Evolutionary conservation across 306 rosid genomes (phyloP).

Genomic region (Sphenostylis stenocarpa): DNA sequence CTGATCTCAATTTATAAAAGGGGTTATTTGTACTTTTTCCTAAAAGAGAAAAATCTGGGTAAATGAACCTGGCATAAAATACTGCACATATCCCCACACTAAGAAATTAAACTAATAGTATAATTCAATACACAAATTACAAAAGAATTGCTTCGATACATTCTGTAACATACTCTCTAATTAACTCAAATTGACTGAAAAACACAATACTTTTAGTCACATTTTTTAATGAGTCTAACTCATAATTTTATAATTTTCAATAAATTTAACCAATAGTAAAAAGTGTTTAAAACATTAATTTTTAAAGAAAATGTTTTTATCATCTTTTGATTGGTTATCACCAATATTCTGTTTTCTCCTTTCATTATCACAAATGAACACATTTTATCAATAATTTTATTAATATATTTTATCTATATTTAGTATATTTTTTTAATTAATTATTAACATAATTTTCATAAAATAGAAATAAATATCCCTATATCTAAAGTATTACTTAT

Average conservation of each 20-base stretch:
- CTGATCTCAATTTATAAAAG: background rate
- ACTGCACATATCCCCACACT: background rate
- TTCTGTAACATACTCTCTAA: background rate
- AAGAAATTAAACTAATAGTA: background rate
- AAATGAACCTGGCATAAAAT: background rate
- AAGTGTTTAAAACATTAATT: too few relatives aligned
- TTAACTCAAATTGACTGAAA: background rate
- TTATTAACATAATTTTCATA: too few relatives aligned
- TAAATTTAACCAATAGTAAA: background rate
- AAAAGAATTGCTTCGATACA: background rate
- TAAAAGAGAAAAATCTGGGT: background rate
- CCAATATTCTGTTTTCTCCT: slow-evolving; percentile 3
- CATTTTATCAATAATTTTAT: too few relatives aligned
- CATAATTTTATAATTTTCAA: background rate
- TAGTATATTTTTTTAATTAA: too few relatives aligned
- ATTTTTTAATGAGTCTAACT: background rate
- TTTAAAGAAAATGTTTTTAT: background rate
- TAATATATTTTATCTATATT: too few relatives aligned
- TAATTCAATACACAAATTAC: background rate
- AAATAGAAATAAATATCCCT: too few relatives aligned
- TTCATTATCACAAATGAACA: slow-evolving; percentile 20
- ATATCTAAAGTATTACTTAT: too few relatives aligned
- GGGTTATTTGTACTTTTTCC: background rate
- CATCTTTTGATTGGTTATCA: background rate
- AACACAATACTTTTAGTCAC: background rate